These are phyloP conservation scores for Claviceps spartinae DNA, from an alignment of 2,329 filamentous ascomycete species.

Conservation along the genomic window DNA sequence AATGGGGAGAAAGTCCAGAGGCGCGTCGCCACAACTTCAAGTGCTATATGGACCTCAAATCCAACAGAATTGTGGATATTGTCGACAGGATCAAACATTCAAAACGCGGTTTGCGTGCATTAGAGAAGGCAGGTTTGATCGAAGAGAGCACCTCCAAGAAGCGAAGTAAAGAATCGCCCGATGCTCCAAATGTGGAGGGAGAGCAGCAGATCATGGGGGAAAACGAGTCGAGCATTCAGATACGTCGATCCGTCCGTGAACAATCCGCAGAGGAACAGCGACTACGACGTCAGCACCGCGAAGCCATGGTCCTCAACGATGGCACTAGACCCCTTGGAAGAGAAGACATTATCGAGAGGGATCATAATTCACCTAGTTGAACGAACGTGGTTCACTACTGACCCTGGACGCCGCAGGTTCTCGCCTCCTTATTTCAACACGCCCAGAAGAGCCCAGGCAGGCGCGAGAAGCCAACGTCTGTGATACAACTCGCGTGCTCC, in stretches of 20 bases:
- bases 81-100: conserved; percentile 35
- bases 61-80: conserved; percentile 40
- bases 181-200: conserved; percentile 20
- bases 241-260: conserved; percentile 25
- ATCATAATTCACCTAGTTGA: conserved; percentile 27
- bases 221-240: conserved; percentile 14
- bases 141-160: conserved; percentile 20
- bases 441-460: background rate
- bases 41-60: conserved; percentile 33
- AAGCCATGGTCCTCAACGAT: conserved; percentile 85
- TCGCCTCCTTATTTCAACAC: background rate
- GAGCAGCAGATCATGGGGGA: conserved; percentile 15
- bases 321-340: conserved; percentile 61
- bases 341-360: conserved; percentile 66
- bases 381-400: background rate
- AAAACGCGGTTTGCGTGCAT: conserved; percentile 35
- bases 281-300: conserved; percentile 60
- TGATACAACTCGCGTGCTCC: background rate
- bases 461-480: background rate
- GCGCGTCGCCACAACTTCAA: conserved; percentile 41
- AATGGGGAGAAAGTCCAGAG: conserved; percentile 46
- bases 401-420: background rate
- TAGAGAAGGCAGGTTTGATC: conserved; percentile 36
- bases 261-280: conserved; percentile 55
- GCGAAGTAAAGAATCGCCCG: conserved; percentile 17